These are phyloP conservation scores for Papiliotrema flavescens DNA, from an alignment of 1,284 basidiomycete genomes.

Conservation along the genomic window DNA sequence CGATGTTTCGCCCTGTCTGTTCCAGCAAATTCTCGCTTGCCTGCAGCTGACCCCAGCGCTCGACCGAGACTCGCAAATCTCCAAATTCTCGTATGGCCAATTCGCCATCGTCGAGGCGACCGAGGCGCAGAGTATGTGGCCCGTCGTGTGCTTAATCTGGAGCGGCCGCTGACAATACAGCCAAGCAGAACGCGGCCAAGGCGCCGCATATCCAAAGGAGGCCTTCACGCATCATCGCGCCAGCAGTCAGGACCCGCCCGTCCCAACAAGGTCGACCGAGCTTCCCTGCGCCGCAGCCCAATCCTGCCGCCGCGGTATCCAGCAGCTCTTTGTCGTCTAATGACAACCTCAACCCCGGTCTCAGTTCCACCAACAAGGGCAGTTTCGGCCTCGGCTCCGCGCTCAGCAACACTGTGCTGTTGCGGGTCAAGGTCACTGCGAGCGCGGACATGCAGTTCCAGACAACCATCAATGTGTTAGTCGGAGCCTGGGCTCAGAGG, in stretches of 20 bases:
- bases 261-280: slow-evolving; percentile 2
- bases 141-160: no score
- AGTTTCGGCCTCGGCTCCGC: slow-evolving; percentile 30
- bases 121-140: slow-evolving; percentile 64
- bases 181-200: slow-evolving; percentile 75
- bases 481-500: slow-evolving; percentile 9
- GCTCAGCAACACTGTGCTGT: slow-evolving; percentile 55
- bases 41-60: slow-evolving; percentile 65
- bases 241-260: slow-evolving; percentile 10
- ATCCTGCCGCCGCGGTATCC: slow-evolving; percentile 13
- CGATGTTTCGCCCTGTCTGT: background rate
- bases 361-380: slow-evolving; percentile 23
- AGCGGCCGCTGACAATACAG: slow-evolving; percentile 52
- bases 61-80: slow-evolving; percentile 77
- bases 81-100: slow-evolving; percentile 85
- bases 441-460: slow-evolving; percentile 76
- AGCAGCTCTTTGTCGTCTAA: slow-evolving; percentile 16
- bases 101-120: slow-evolving; percentile 78
- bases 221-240: slow-evolving; percentile 39
- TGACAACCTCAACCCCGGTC: slow-evolving; percentile 7
- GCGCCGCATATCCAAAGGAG: slow-evolving; percentile 47
- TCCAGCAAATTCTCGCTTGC: no score
- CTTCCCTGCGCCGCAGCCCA: slow-evolving; percentile 4
- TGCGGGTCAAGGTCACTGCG: slow-evolving; percentile 72
- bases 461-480: slow-evolving; percentile 83